Evolutionary conservation across 129 eudicot genomes (phyloP).

Genomic region (Arctium lappa): DNA sequence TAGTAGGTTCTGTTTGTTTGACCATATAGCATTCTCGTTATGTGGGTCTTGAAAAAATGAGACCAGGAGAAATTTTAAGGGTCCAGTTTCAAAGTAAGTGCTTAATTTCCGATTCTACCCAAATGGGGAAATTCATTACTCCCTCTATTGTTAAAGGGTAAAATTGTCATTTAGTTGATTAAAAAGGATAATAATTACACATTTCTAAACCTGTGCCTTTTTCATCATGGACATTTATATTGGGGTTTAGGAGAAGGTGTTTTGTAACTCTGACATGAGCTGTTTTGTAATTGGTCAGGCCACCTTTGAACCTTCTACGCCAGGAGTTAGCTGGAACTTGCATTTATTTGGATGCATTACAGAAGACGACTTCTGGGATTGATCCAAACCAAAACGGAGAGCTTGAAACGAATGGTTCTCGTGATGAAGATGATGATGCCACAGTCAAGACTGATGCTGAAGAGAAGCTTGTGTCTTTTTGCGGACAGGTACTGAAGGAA

Average conservation of each 20-base stretch:
- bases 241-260: background rate
- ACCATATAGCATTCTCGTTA: background rate
- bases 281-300: conserved; percentile 53
- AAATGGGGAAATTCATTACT: background rate
- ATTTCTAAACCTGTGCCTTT: too few relatives aligned
- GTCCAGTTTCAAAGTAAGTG: background rate
- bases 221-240: background rate
- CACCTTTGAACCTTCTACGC: conserved; percentile 92
- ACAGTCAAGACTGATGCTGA: conserved; percentile 51
- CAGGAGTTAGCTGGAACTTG: conserved; percentile 91
- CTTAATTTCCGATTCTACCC: background rate
- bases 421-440: conserved; percentile 28
- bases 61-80: background rate
- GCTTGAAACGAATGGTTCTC: conserved; percentile 13
- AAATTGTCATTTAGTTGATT: background rate
- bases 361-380: conserved; percentile 63
- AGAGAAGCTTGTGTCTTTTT: conserved; percentile 82
- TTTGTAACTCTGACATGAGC: conserved; percentile 16
- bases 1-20: background rate
- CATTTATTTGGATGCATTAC: conserved; percentile 81
- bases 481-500: conserved; percentile 85
- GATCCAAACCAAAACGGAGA: conserved; percentile 27
- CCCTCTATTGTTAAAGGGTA: background rate
- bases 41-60: background rate
- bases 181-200: too few relatives aligned